Evolutionary conservation across 306 rosid species (phyloP).

Genomic region (Medicago ruthenica): DNA sequence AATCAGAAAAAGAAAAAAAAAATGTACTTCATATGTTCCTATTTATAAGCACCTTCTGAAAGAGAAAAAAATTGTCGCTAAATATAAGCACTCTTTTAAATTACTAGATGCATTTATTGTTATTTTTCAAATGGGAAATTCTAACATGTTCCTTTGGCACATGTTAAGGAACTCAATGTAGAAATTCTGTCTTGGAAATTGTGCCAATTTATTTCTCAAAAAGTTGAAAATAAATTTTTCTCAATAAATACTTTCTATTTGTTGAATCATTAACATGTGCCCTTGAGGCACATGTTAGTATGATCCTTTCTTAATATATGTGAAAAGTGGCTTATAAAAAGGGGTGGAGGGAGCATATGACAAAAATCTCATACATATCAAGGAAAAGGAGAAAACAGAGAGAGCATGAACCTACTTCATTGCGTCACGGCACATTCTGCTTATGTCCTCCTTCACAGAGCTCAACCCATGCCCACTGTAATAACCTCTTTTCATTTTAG

Average conservation of each 20-base stretch:
- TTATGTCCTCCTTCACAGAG: constrained; percentile 89
- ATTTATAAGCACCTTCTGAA: neutral
- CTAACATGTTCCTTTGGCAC: too few relatives aligned
- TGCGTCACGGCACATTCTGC: constrained; percentile 97
- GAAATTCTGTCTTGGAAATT: too few relatives aligned
- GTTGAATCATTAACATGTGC: too few relatives aligned
- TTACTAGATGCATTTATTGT: neutral
- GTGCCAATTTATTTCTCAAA: too few relatives aligned
- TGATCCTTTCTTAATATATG: neutral
- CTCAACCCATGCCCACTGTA: constrained; percentile 86
- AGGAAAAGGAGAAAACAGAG: constrained; percentile 17
- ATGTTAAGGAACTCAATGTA: too few relatives aligned
- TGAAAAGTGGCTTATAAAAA: neutral
- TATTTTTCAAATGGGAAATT: too few relatives aligned
- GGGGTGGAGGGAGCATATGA: neutral
- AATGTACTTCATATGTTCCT: neutral
- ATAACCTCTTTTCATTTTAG: constrained; percentile 81
- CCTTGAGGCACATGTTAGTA: too few relatives aligned
- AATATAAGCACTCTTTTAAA: too few relatives aligned
- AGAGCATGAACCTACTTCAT: constrained; percentile 67
- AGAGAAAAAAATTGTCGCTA: too few relatives aligned
- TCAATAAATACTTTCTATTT: too few relatives aligned
- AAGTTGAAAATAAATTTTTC: too few relatives aligned
- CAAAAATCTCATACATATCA: neutral
- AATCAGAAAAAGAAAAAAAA: neutral